Base-by-base conservation (phyloP, 129 eudicot species). In the Pittosporum tobira region DNA sequence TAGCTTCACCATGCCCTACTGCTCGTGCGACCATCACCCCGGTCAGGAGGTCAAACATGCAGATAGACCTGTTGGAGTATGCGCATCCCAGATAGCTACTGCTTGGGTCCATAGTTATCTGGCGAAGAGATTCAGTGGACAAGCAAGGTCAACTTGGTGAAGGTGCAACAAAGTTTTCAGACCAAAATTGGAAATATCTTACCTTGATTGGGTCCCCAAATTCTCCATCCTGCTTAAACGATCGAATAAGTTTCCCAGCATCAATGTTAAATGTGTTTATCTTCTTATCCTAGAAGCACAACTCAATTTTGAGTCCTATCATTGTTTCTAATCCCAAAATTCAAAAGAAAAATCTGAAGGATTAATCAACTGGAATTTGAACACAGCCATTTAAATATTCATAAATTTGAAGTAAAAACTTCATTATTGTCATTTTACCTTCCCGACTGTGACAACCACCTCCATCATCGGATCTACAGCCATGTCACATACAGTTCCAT, bases 21-120 rank as follows among this genome's bases (percentile, higher is more conserved):
- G 81, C 85, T 55, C 69, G 80, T 48, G 94, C 88, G 61, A 75
- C 80, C 68, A 81, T 63, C 61, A 77, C 76, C 21, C 94, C 94
- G 38, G 74, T 75, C 40, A 59, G 8, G n/a, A 69, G 47, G 80
- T 84, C 94, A 60, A 74, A 75, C 66, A 81, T 60, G 72, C 83
- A 78, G 61, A 84, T 75, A 69, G 72, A 74, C 61, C 65, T 75
- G 69, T 70, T 76, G 43, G 94, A 64, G 50, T 77, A 81, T 59
- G 88, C 59, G 66, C 88, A 84, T 26, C 63, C 88, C 77, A 81
- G 62, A 64, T 74, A 84, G 78, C 83, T 84, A 70, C 80, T 69
- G 80, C 88, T 84, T 50, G 88, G 82, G 53, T 84, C 88, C 63
- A 71, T 22, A 60, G 64, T 53, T 59, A 81, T 75, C 94, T 84